Conservation (phyloP, 2,329 filamentous ascomycete genomes). For the Diaporthe vexans region DNA sequence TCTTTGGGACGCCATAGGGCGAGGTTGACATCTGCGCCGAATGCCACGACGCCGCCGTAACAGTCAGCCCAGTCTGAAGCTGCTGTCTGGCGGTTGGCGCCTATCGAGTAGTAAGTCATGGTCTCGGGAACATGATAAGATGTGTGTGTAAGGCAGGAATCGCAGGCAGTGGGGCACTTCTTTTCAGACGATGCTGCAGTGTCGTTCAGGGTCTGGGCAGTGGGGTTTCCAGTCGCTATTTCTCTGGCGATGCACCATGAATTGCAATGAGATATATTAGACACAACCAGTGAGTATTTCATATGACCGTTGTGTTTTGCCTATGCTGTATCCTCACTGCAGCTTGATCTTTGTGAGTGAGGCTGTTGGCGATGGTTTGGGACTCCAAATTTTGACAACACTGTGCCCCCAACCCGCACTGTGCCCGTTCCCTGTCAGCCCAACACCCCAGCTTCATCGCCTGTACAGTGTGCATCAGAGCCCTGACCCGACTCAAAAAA, state of each 20-base stretch:
- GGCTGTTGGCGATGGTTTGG: constrained; percentile 16
- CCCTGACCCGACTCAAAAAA: constrained; percentile 21
- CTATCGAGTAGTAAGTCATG: constrained; percentile 76
- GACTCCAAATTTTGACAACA: constrained; percentile 37
- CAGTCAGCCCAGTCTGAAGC: constrained; percentile 87
- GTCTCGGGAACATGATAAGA: constrained; percentile 26
- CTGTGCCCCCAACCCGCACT: constrained; percentile 36
- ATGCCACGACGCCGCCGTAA: constrained; percentile 79
- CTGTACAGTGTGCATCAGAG: constrained; percentile 17
- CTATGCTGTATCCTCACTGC: background rate
- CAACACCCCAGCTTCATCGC: background rate
- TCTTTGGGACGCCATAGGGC: constrained; percentile 82
- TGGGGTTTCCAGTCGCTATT: background rate
- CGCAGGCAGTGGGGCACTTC: constrained; percentile 18
- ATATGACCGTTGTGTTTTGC: background rate
- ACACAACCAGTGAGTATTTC: fast-evolving
- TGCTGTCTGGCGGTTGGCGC: constrained; percentile 90
- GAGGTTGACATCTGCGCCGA: constrained; percentile 89
- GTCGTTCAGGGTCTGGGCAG: background rate
- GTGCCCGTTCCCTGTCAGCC: constrained; percentile 18
- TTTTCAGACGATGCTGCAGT: background rate
- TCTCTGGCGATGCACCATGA: background rate
- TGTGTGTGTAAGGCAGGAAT: constrained; percentile 6
- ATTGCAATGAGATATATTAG: too few species aligned
- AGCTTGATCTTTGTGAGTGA: constrained; percentile 18